Conservation (phyloP, 768 basidiomycete species). For the Leccinum incarnatum region DNA sequence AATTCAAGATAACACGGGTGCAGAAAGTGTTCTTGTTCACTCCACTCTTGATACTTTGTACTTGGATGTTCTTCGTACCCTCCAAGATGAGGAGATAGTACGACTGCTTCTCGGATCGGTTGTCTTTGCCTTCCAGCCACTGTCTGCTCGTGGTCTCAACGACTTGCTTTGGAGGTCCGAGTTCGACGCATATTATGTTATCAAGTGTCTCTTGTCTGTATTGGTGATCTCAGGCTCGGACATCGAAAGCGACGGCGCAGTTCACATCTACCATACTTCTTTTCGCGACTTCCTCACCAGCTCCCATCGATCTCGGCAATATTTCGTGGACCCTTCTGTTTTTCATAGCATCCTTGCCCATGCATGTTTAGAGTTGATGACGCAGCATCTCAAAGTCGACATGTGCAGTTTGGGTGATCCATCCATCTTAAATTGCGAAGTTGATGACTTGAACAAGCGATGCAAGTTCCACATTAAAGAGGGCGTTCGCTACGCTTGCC, state of each 20-base stretch:
- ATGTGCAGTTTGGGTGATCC: conserved; percentile 15
- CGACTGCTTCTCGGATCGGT: conserved; percentile 11
- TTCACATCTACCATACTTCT: conserved; percentile 22
- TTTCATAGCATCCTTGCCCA: conserved; percentile 15
- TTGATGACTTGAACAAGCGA: conserved; percentile 11
- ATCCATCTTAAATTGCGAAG: conserved; percentile 10
- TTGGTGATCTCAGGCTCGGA: conserved; percentile 10
- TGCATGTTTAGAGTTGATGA: conserved; percentile 17
- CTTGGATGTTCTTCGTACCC: conserved; percentile 10
- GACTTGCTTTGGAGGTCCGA: conserved; percentile 7
- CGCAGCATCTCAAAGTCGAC: conserved; percentile 11
- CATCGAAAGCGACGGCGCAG: conserved; percentile 4
- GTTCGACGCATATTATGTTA: conserved; percentile 8
- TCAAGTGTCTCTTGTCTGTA: conserved; percentile 16
- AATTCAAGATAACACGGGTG: conserved; percentile 1
- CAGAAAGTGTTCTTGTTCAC: conserved; percentile 8
- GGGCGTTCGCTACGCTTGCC: conserved; percentile 20
- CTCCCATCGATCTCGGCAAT: conserved; percentile 12
- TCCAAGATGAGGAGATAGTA: conserved; percentile 11
- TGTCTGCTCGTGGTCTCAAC: conserved; percentile 13
- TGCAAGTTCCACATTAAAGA: conserved; percentile 13
- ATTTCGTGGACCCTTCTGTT: conserved; percentile 9
- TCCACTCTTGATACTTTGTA: conserved; percentile 16
- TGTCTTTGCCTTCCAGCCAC: conserved; percentile 14
- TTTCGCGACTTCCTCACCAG: conserved; percentile 22